phyloP scores from a whole-genome alignment of 495 filamentous ascomycete species.

The Ramalina intermedia region DNA sequence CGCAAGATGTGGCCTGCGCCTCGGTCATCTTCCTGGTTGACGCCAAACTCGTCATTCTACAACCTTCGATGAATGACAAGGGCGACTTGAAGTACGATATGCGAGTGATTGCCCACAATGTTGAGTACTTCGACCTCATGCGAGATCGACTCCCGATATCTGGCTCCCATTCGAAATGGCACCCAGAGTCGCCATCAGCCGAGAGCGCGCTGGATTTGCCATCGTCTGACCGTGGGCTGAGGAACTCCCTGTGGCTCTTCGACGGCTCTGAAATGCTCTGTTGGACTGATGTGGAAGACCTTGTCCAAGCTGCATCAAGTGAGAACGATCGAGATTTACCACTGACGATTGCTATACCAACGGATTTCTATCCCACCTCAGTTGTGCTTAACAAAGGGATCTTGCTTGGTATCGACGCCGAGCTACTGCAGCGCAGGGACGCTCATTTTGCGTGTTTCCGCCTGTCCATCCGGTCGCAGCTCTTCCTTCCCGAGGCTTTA shows the following conservation, averaged over 20 bases:
- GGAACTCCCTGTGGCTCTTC: conserved; percentile 89
- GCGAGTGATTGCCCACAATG: conserved; percentile 86
- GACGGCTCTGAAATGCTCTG: conserved; percentile 67
- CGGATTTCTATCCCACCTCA: conserved; percentile 93
- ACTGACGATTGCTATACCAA: conserved; percentile 42
- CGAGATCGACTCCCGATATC: conserved; percentile 59
- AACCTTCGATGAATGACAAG: conserved; percentile 62
- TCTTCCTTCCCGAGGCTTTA: conserved; percentile 81
- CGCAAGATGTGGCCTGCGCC: conserved; percentile 88
- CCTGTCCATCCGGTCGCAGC: conserved; percentile 68
- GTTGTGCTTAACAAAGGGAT: conserved; percentile 72
- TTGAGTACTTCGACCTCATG: conserved; percentile 88
- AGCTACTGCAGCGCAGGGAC: conserved; percentile 82
- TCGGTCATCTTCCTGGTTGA: conserved; percentile 91
- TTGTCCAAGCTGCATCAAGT: conserved; percentile 50
- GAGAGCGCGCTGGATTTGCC: conserved; percentile 31
- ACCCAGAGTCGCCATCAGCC: conserved; percentile 37
- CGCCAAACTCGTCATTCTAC: conserved; percentile 84
- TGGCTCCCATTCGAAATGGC: conserved; percentile 29
- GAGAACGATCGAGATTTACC: conserved; percentile 35
- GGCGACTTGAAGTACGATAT: conserved; percentile 92
- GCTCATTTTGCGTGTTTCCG: conserved; percentile 75
- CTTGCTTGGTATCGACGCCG: conserved; percentile 77
- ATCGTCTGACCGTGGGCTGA: conserved; percentile 38
- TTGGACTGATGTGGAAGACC: conserved; percentile 85